Conservation (phyloP, 345 rosid genomes). For the Litchi chinensis region DNA sequence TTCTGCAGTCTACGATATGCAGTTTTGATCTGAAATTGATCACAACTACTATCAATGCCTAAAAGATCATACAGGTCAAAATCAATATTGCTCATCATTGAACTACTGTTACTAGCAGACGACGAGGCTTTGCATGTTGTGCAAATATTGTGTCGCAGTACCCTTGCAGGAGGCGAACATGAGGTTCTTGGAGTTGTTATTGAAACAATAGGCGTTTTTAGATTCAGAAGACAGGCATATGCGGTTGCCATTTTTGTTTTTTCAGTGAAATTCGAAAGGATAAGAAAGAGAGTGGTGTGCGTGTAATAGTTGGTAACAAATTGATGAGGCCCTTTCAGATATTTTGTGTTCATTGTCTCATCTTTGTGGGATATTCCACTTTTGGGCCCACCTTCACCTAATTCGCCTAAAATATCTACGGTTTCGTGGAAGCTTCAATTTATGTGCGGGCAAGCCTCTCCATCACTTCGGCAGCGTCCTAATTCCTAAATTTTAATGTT, state of each 20-base stretch:
- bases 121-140: constrained; percentile 46
- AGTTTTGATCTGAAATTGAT: constrained; percentile 62
- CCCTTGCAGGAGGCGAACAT: neutral
- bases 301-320: too few species aligned
- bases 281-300: neutral
- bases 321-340: too few species aligned
- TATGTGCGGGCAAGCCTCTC: too few species aligned
- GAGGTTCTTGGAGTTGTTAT: neutral
- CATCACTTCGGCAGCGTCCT: too few species aligned
- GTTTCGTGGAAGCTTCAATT: too few species aligned
- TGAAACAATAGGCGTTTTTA: neutral
- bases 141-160: neutral
- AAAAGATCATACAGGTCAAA: constrained; percentile 88
- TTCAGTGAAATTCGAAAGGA: neutral
- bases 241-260: neutral
- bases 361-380: too few species aligned
- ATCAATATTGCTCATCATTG: constrained; percentile 35
- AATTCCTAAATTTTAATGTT: too few species aligned
- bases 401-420: too few species aligned
- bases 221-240: neutral
- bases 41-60: constrained; percentile 61
- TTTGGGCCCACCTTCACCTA: too few species aligned
- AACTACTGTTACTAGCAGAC: constrained; percentile 21
- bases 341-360: too few species aligned
- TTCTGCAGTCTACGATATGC: constrained; percentile 81